Evolutionary conservation across 1,139 yeast species (phyloP), one percentile per base, ranked within the genome.

Genomic region (Zygoascus hellenicus): DNA sequence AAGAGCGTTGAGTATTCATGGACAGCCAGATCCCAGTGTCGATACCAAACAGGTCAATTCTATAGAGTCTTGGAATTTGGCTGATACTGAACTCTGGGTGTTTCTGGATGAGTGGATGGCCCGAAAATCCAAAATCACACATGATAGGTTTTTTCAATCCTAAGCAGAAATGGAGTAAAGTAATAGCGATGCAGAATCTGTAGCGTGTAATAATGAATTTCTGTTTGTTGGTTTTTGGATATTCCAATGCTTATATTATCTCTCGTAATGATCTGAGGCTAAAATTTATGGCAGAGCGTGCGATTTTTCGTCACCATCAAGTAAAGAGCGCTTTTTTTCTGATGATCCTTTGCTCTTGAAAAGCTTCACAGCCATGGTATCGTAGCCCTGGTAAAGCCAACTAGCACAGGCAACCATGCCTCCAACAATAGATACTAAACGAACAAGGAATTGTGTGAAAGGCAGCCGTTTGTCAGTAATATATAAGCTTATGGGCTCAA

Each of bases 401-500:
- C 73, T 63, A 1, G 69, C 64, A 17, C 81, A 69, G 3, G 83
- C 76, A 50, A 80, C 66, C 11, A 83, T 58, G 1, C 94, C 92
- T 3, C 92, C 90, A n/a, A 79, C 57, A 36, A 92, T 83, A 2
- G 96, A 90, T 7, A 86, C 83, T 44, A 90, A 67, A 51, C 89
- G 76, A 11, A 89, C 79, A 9, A 89, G 69, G 65, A 94, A 92
- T 58, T 82, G 87, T 35, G 80, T 63, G 61, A 92, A 90, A 1
- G 94, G 77, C 44, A 90, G 70, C 52, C 97, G 73, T 48, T 70
- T 72, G 61, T 90, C 97, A 28, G 74, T 72, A 33, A 89, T 75
- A 2, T 77, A 68, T 57, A 92, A 73, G 47, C 82, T 77, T 38
- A 92, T 78, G 3, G 97, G 94, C 59, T 92, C 97, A 62, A 92